These are phyloP conservation scores for Pseudonitzschia multiseries DNA, from an alignment of 108 stramenopile genomes.

Conservation along the genomic window DNA sequence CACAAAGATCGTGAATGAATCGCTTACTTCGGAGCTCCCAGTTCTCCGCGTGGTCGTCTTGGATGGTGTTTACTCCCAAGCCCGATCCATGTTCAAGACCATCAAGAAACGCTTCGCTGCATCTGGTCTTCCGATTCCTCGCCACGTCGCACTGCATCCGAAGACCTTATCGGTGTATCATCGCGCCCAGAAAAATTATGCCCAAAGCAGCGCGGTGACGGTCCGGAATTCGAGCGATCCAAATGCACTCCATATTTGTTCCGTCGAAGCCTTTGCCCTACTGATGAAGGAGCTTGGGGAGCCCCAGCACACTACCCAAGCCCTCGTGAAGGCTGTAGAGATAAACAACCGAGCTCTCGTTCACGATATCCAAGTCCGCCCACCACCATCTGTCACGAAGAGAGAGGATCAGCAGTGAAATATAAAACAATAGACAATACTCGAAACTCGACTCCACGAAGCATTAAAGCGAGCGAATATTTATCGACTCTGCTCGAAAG, in stretches of 20 bases:
- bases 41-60: slow-evolving; percentile 27
- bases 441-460: neutral
- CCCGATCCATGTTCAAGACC: slow-evolving; percentile 36
- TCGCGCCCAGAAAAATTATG: slow-evolving; percentile 44
- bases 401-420: no score
- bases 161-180: slow-evolving; percentile 32
- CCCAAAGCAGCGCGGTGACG: slow-evolving; percentile 16
- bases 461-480: no score
- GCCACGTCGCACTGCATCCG: slow-evolving; percentile 22
- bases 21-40: neutral
- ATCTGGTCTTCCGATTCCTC: slow-evolving; percentile 1
- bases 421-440: neutral
- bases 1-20: neutral
- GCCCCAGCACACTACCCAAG: slow-evolving; percentile 1
- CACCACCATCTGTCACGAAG: neutral
- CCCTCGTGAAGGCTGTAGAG: slow-evolving; percentile 29
- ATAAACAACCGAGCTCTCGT: slow-evolving; percentile 31
- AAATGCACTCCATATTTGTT: slow-evolving; percentile 30
- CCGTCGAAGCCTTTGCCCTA: slow-evolving; percentile 42
- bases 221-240: slow-evolving; percentile 5
- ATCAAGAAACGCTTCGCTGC: slow-evolving; percentile 20
- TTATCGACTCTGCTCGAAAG: no score
- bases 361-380: neutral
- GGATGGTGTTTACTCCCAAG: slow-evolving; percentile 42
- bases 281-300: slow-evolving; percentile 34